These are phyloP conservation scores for Fusarium piperis DNA, from an alignment of 2,329 filamentous ascomycete species.

Conservation along the genomic window DNA sequence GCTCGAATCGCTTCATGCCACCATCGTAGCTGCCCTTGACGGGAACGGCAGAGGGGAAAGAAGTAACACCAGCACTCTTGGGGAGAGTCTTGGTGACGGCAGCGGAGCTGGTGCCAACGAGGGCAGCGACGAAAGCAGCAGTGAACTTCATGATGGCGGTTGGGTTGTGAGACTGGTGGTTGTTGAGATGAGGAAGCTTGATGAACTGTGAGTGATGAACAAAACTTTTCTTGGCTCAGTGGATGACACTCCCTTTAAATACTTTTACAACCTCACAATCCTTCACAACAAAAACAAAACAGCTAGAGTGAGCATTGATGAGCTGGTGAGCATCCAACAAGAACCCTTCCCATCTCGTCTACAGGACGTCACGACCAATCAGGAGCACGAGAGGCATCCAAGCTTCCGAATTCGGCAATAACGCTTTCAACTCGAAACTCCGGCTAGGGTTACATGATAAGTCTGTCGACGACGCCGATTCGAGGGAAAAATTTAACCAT, in stretches of 20 bases:
- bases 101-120: constrained; percentile 28
- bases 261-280: background rate
- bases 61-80: constrained; percentile 27
- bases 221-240: constrained; percentile 1
- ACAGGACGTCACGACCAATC: constrained; percentile 13
- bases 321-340: background rate
- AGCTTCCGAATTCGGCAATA: constrained; percentile 20
- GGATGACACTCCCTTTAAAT: constrained; percentile 16
- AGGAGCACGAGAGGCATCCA: background rate
- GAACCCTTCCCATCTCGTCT: background rate
- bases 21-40: constrained; percentile 33
- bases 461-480: constrained; percentile 9
- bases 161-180: background rate
- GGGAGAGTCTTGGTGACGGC: constrained; percentile 36
- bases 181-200: background rate
- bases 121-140: constrained; percentile 23
- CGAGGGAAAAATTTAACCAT: constrained; percentile 20
- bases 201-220: background rate
- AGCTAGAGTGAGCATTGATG: background rate
- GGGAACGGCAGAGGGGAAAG: constrained; percentile 32
- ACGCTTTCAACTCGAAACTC: constrained; percentile 20
- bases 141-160: constrained; percentile 28
- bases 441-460: constrained; percentile 30
- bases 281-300: background rate
- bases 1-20: constrained; percentile 36